Evolutionary conservation across 2,329 filamentous ascomycete genomes (phyloP).

Genomic region (Chaetothyriales sp.): DNA sequence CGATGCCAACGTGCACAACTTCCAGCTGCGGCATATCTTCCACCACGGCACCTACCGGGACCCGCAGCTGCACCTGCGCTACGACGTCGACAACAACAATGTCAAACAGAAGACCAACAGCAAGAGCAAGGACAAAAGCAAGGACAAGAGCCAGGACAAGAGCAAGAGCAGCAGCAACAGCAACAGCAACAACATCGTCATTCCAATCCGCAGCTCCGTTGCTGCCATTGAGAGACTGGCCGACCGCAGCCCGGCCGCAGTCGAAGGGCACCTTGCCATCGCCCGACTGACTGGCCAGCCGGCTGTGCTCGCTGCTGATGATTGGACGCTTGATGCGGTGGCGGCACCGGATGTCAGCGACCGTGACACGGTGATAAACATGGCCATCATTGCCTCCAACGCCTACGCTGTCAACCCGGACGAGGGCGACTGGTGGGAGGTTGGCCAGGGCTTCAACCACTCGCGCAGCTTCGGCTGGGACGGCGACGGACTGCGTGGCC

Average conservation of each 20-base stretch:
- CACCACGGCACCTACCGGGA: conserved; percentile 75
- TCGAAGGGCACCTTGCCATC: conserved; percentile 63
- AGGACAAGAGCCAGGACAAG: conserved; percentile 31
- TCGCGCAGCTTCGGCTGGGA: conserved; percentile 89
- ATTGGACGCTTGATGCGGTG: conserved; percentile 72
- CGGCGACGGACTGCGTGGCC: conserved; percentile 71
- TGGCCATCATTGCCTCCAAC: conserved; percentile 78
- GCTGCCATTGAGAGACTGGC: conserved; percentile 64
- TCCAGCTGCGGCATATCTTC: conserved; percentile 70
- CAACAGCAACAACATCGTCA: neutral
- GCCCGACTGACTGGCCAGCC: conserved; percentile 54
- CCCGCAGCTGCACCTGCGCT: conserved; percentile 59
- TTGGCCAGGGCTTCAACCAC: conserved; percentile 65
- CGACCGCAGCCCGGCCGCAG: conserved; percentile 58
- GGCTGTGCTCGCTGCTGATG: conserved; percentile 52
- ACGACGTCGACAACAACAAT: conserved; percentile 50
- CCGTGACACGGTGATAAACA: conserved; percentile 64
- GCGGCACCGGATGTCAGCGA: conserved; percentile 68
- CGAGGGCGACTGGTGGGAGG: conserved; percentile 67
- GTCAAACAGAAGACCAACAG: conserved; percentile 27
- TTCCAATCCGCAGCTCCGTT: conserved; percentile 44
- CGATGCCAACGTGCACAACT: conserved; percentile 10
- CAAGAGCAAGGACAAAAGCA: conserved; percentile 41
- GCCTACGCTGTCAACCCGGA: conserved; percentile 66
- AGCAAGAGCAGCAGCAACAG: conserved; percentile 17